These are phyloP conservation scores for Serendipita sp. DNA, from an alignment of 768 basidiomycete species.

Conservation along the genomic window DNA sequence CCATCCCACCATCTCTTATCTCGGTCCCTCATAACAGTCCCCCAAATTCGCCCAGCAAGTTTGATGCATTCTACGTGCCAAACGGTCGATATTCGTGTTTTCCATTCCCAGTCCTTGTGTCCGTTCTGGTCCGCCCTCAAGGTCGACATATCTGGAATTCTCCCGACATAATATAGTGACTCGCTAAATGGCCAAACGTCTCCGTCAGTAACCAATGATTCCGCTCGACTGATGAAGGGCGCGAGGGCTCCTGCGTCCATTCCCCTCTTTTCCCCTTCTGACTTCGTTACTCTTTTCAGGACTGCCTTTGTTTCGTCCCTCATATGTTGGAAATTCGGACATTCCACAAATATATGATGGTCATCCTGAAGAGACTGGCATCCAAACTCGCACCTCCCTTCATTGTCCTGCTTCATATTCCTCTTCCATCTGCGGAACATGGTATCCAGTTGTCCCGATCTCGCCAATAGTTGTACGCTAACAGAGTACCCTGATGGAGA, in stretches of 20 bases:
- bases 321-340: background rate
- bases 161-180: background rate
- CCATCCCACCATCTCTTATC: too few species aligned
- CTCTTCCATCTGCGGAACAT: background rate
- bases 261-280: background rate
- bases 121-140: background rate
- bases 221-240: background rate
- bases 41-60: background rate
- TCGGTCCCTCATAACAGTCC: background rate
- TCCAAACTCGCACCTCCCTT: background rate
- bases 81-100: too few species aligned
- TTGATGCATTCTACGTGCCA: background rate
- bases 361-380: background rate
- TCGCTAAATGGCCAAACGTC: background rate
- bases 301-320: background rate
- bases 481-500: background rate
- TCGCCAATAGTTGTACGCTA: background rate
- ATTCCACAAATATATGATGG: background rate
- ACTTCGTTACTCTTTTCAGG: background rate
- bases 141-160: background rate
- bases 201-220: background rate
- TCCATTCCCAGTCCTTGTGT: too few species aligned
- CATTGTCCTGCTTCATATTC: background rate
- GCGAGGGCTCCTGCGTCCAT: background rate
- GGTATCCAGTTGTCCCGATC: background rate